A percentile compares a stretch with the other conserved stretches of the same genome.
phyloP scores from a whole-genome alignment of 2,329 filamentous ascomycete species.

The Phoma sp. region DNA sequence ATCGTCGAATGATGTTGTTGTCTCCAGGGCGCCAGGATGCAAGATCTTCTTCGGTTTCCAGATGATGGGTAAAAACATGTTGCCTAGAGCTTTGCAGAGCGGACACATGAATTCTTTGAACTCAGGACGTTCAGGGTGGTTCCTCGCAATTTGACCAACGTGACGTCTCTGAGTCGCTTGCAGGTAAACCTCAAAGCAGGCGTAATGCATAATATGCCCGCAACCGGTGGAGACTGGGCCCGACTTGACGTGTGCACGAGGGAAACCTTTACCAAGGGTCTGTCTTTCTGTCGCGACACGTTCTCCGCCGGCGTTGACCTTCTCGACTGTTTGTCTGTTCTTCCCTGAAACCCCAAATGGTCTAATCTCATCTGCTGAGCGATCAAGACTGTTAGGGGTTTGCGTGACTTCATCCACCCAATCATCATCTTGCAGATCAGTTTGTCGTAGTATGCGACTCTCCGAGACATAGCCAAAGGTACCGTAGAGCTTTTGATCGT shows the following conservation, averaged over 20 bases:
- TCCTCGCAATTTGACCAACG: conserved; percentile 87
- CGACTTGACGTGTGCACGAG: conserved; percentile 66
- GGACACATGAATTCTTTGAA: conserved; percentile 94
- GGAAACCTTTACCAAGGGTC: conserved; percentile 88
- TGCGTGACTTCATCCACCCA: conserved; percentile 83
- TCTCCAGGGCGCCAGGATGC: conserved; percentile 74
- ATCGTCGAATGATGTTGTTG: conserved; percentile 66
- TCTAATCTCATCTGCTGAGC: conserved; percentile 79
- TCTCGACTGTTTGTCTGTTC: conserved; percentile 79
- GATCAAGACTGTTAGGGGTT: conserved; percentile 82
- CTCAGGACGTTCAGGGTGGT: conserved; percentile 83
- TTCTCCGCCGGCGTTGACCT: conserved; percentile 74
- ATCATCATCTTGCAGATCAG: conserved; percentile 79
- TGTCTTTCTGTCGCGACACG: conserved; percentile 77
- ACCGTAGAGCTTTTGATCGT: conserved; percentile 86
- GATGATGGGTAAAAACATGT: conserved; percentile 90
- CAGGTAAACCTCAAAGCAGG: conserved; percentile 91
- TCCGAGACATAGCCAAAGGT: conserved; percentile 90
- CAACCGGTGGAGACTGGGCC: conserved; percentile 90
- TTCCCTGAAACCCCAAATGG: conserved; percentile 91
- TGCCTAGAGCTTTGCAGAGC: conserved; percentile 94
- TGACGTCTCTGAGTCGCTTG: conserved; percentile 84
- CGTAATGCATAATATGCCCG: conserved; percentile 98
- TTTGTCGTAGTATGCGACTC: conserved; percentile 85
- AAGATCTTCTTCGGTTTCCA: conserved; percentile 93